Conservation (phyloP, 352 stramenopile species). For the Phytophthora palmivora region DNA sequence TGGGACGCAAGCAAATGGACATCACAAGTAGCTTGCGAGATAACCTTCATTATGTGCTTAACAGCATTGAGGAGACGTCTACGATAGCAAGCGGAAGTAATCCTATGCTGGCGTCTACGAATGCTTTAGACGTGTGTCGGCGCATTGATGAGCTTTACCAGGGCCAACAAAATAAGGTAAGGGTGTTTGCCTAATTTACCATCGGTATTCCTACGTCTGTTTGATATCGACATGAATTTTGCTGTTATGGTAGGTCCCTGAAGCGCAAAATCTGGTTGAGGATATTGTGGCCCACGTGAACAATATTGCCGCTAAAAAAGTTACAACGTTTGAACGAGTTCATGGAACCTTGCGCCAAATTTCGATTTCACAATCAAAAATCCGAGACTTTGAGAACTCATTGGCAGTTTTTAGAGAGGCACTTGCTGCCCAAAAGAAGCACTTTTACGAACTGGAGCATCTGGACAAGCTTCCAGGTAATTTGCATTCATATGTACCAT, state of each 20-base stretch:
- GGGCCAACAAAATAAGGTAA: conserved; percentile 75
- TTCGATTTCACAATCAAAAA: conserved; percentile 83
- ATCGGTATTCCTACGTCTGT: background rate
- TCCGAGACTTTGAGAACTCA: conserved; percentile 91
- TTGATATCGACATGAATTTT: conserved; percentile 13
- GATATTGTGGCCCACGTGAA: conserved; percentile 64
- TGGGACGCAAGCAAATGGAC: conserved; percentile 50
- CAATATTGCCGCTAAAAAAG: conserved; percentile 64
- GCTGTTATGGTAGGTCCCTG: conserved; percentile 55
- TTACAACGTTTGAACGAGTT: conserved; percentile 60
- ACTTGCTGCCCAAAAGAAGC: conserved; percentile 75
- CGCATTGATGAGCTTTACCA: conserved; percentile 83
- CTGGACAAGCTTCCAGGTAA: conserved; percentile 80
- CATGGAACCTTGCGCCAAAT: conserved; percentile 74
- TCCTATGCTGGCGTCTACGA: conserved; percentile 83
- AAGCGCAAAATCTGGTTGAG: conserved; percentile 67
- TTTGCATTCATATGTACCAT: background rate
- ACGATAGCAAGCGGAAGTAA: conserved; percentile 58
- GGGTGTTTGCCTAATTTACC: background rate
- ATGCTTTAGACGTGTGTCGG: conserved; percentile 82
- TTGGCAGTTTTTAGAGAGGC: conserved; percentile 83
- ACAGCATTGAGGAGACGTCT: conserved; percentile 73
- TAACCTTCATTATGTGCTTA: conserved; percentile 72
- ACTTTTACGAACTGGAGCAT: conserved; percentile 89
- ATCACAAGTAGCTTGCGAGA: conserved; percentile 73